Conservation (phyloP, 495 filamentous ascomycete species). For the Penicillium antarcticum region DNA sequence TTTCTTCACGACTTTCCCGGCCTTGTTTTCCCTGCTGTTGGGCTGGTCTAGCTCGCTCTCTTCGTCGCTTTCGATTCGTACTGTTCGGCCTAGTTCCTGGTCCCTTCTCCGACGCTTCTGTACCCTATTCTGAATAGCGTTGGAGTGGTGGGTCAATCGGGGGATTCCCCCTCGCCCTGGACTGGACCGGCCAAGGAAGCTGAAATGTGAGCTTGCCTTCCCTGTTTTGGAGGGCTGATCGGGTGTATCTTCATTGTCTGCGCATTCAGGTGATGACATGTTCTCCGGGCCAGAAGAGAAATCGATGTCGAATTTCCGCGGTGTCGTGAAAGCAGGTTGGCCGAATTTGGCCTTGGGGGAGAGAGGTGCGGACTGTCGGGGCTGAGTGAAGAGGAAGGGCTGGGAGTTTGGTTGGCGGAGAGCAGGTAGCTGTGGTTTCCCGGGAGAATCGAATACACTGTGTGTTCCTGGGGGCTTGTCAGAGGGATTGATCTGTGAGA, state of each 20-base stretch:
- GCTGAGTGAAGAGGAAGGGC: constrained; percentile 41
- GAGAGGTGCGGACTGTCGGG: constrained; percentile 19
- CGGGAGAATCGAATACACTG: constrained; percentile 50
- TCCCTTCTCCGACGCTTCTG: constrained; percentile 53
- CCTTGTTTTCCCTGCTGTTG: constrained; percentile 38
- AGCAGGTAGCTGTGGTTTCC: constrained; percentile 42
- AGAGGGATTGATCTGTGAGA: background rate
- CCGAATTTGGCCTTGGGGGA: constrained; percentile 49
- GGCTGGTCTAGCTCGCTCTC: constrained; percentile 49
- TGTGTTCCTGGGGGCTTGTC: constrained; percentile 41
- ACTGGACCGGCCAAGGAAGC: constrained; percentile 44
- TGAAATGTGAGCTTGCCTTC: constrained; percentile 44
- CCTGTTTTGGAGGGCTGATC: constrained; percentile 49
- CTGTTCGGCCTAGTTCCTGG: constrained; percentile 38
- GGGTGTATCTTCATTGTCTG: constrained; percentile 67
- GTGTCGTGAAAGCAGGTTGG: constrained; percentile 73
- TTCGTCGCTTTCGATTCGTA: constrained; percentile 53
- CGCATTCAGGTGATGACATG: constrained; percentile 68
- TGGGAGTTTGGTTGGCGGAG: constrained; percentile 50
- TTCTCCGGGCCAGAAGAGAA: constrained; percentile 80
- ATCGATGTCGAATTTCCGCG: constrained; percentile 68
- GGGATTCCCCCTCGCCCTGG: constrained; percentile 58
- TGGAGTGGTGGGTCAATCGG: constrained; percentile 50
- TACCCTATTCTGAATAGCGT: constrained; percentile 48
- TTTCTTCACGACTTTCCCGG: constrained; percentile 16